These are phyloP conservation scores for Gossypium longicalyx DNA, from an alignment of 345 rosid genomes.

Conservation along the genomic window DNA sequence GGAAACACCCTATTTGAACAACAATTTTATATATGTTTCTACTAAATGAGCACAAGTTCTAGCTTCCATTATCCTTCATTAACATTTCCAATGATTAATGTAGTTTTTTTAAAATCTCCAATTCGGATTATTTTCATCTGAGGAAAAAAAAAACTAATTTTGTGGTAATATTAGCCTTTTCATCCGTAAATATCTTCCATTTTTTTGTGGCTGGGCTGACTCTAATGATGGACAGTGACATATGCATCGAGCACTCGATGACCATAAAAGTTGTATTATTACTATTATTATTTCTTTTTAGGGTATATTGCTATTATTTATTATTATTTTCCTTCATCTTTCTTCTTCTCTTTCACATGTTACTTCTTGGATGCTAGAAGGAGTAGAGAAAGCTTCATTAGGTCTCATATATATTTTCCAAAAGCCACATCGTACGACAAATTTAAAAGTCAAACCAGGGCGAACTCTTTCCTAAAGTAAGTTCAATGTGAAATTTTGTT, in stretches of 20 bases:
- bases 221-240: conserved; percentile 32
- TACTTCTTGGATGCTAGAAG: not conserved
- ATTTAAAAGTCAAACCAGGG: too few species aligned
- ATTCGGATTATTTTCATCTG: not conserved
- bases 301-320: too few species aligned
- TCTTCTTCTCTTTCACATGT: not conserved
- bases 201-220: conserved; percentile 31
- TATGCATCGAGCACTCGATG: conserved; percentile 12
- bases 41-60: not conserved
- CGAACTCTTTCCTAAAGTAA: too few species aligned
- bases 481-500: too few species aligned
- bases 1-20: not conserved
- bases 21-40: not conserved
- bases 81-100: not conserved
- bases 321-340: too few species aligned
- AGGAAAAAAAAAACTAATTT: not conserved
- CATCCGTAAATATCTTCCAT: not conserved
- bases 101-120: not conserved
- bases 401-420: not conserved
- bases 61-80: not conserved
- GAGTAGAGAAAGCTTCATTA: not conserved
- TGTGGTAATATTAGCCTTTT: not conserved
- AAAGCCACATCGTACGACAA: too few species aligned
- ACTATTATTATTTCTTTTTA: too few species aligned
- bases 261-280: conserved; percentile 15